phyloP scores from a whole-genome alignment of 2,329 filamentous ascomycete genomes.

The Botrytis tulipae region DNA sequence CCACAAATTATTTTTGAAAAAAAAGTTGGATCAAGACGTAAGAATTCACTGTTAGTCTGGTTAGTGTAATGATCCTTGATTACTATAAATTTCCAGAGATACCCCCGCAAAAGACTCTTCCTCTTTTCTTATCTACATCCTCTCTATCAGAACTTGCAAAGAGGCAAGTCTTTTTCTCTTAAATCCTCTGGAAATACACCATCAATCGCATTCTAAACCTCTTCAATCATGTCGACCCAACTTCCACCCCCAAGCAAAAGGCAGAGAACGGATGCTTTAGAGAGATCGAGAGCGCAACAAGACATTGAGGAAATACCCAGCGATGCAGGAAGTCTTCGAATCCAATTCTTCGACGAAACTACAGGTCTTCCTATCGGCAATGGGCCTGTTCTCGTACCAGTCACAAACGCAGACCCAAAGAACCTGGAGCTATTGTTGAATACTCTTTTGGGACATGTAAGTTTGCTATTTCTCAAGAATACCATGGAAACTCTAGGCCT shows the following conservation, averaged over 20 bases:
- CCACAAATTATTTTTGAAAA: neutral
- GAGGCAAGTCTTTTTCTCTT: neutral
- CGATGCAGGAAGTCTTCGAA: constrained; percentile 72
- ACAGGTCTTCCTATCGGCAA: constrained; percentile 71
- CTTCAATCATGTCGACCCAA: constrained; percentile 68
- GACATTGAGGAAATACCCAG: constrained; percentile 67
- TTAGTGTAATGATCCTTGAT: neutral
- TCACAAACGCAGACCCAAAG: constrained; percentile 82
- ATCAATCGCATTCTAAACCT: neutral
- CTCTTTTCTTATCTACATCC: neutral
- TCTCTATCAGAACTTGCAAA: neutral
- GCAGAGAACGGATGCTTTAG: constrained; percentile 72
- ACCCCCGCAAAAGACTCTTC: neutral
- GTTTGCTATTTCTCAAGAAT: neutral
- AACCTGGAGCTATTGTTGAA: constrained; percentile 88
- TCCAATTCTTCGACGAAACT: constrained; percentile 83
- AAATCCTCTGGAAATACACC: neutral
- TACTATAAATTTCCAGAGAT: neutral
- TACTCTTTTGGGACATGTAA: constrained; percentile 72
- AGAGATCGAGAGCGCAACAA: constrained; percentile 71
- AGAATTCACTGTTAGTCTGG: neutral
- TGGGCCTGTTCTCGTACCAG: constrained; percentile 62
- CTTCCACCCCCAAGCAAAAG: constrained; percentile 84
- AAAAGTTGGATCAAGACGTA: neutral
- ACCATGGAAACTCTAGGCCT: neutral